Percentiles rank a stretch among this genome's conserved stretches.
Conservation (phyloP, 768 basidiomycete species). For the Boletus barrowsii region DNA sequence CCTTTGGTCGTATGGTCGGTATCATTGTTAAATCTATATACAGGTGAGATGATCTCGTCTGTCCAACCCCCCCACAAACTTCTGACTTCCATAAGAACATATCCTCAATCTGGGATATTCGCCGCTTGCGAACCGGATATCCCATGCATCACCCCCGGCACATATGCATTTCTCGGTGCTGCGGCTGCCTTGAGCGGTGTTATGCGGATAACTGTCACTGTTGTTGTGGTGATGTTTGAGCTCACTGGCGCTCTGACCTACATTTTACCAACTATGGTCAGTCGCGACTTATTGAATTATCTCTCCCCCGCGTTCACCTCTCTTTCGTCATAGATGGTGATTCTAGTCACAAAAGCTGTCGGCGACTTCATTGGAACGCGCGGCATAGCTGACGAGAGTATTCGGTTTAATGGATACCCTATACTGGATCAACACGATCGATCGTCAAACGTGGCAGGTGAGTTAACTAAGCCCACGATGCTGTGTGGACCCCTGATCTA, state of each 20-base stretch:
- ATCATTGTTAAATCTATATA: slow-evolving; percentile 94
- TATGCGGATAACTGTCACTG: slow-evolving; percentile 95
- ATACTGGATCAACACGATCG: slow-evolving; percentile 96
- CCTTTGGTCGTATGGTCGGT: slow-evolving; percentile 95
- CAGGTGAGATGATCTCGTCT: slow-evolving; percentile 48
- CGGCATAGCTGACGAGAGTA: slow-evolving; percentile 97
- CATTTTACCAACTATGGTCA: slow-evolving; percentile 95
- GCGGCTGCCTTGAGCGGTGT: slow-evolving; percentile 95
- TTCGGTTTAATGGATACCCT: slow-evolving; percentile 95
- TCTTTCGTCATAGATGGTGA: slow-evolving; percentile 67
- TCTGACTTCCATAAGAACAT: slow-evolving; percentile 48
- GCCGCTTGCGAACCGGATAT: slow-evolving; percentile 86
- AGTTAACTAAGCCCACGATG: slow-evolving; percentile 20
- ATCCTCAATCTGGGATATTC: slow-evolving; percentile 84
- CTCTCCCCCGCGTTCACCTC: slow-evolving; percentile 5
- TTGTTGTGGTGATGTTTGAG: slow-evolving; percentile 99
- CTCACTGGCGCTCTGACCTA: slow-evolving; percentile 96
- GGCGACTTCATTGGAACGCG: slow-evolving; percentile 90
- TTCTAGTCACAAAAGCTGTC: slow-evolving; percentile 95
- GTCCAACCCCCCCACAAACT: not conserved
- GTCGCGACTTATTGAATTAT: slow-evolving; percentile 15
- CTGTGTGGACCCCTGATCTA: slow-evolving; percentile 3
- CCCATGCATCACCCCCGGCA: slow-evolving; percentile 97
- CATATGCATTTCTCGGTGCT: slow-evolving; percentile 96
- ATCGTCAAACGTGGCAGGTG: slow-evolving; percentile 87